Base-by-base conservation (phyloP, 2,329 filamentous ascomycete species). In the Cercospora beticola region DNA sequence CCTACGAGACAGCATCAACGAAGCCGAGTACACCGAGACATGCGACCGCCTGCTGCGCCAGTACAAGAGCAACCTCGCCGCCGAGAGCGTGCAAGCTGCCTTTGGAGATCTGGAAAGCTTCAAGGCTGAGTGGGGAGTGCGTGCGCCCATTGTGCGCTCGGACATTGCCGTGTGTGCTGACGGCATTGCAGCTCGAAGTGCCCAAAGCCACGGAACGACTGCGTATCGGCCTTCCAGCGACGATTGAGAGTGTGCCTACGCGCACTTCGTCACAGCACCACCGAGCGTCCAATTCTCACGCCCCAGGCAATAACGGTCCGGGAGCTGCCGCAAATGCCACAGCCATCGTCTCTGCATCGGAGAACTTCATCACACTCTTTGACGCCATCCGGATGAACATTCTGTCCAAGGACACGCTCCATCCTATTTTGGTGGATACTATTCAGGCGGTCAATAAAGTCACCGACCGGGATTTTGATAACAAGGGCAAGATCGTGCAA, bases 371-470 rank as follows among this genome's bases (percentile, higher is more conserved):
- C 80, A 99, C 95, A 0, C 94, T 99, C 78, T 87, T 99, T 63
- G 95, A 99, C 78, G 96, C 95, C 16, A 86, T 99, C 75, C 94
- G 94, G 78, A 88, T 99, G 65, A 94, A 94, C 56, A 88, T 98
- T 76, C 85, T 97, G 10, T 94, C 94, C 59, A 99, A 99, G 78
- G 94, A 98, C 79, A 93, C 95, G 71, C 84, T 99, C n/a, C 96
- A 99, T 78, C 95, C 95, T 3, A 84, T 99, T 21, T 86, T 99
- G 2, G 94, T 94, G 1, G 95, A 98, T 75, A 93, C 97, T 18
- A 99, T 99, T 70, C 94, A 97, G 77, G 94, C 93, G 2, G 94
- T 97, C 72, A 98, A 98, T 82, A 95, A 96, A 77, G 95, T 99
- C 71, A 97, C 94, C 3, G 93, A 97, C 78, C 88, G 90, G 71